A percentile compares a stretch with the other conserved stretches of the same genome.
Evolutionary conservation across 192 early-diverging fungal species (phyloP).

Genomic region (Helicostylum pulchrum): DNA sequence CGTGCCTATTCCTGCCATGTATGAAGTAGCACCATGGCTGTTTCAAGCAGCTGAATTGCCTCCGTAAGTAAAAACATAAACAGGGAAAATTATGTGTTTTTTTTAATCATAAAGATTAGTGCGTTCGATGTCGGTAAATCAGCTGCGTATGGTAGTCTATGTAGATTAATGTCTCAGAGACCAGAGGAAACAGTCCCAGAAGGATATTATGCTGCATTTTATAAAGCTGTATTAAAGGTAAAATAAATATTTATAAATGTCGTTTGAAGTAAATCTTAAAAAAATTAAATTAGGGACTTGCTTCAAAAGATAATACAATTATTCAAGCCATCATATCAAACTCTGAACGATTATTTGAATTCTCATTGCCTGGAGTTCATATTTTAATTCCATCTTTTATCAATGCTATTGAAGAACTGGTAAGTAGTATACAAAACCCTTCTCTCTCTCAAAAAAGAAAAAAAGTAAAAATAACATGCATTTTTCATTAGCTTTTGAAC

Average conservation of each 20-base stretch:
- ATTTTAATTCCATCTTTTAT: conserved; percentile 66
- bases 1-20: conserved; percentile 61
- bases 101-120: conserved; percentile 28
- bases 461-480: not conserved
- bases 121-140: conserved; percentile 61
- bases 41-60: conserved; percentile 67
- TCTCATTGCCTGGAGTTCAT: conserved; percentile 63
- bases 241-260: not conserved
- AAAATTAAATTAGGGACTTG: conserved; percentile 46
- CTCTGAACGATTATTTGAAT: conserved; percentile 62
- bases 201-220: conserved; percentile 66
- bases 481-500: conserved; percentile 36
- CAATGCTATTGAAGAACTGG: conserved; percentile 56
- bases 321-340: conserved; percentile 67
- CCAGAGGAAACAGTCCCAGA: conserved; percentile 62
- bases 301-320: conserved; percentile 52
- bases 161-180: conserved; percentile 73
- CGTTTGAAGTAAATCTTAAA: not conserved
- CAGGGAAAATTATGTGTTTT: too few relatives aligned
- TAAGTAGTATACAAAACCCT: conserved; percentile 24
- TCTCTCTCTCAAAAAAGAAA: not conserved
- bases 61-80: too few relatives aligned
- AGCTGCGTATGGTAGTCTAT: conserved; percentile 66
- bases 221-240: conserved; percentile 64
- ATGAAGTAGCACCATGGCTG: conserved; percentile 75